These are phyloP conservation scores for Clitoria ternatea DNA, from an alignment of 306 rosid genomes.

Conservation along the genomic window DNA sequence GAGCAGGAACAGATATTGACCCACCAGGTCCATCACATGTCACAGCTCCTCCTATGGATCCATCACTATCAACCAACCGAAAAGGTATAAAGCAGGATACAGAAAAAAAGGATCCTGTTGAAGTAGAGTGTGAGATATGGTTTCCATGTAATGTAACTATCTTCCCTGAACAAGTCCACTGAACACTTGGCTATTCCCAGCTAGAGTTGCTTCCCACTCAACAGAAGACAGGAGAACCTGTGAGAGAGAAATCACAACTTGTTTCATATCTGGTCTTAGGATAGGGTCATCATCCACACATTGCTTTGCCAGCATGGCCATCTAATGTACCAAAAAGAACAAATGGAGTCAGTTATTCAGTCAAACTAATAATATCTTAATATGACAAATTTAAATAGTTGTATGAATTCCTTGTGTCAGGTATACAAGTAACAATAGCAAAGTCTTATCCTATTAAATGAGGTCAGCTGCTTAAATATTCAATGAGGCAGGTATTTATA, in stretches of 20 bases:
- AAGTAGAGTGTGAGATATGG: slow-evolving; percentile 7
- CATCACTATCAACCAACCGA: slow-evolving; percentile 3
- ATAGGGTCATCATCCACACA: slow-evolving; percentile 96
- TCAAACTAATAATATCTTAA: neutral
- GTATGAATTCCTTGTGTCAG: neutral
- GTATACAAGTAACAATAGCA: no score
- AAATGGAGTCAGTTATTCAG: neutral
- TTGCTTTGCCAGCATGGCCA: slow-evolving; percentile 87
- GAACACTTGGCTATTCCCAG: slow-evolving; percentile 97
- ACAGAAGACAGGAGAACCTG: slow-evolving; percentile 83
- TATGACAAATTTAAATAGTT: neutral
- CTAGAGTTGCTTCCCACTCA: slow-evolving; percentile 99
- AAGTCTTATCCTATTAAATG: no score
- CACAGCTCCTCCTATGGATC: slow-evolving; percentile 21
- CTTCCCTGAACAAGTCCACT: slow-evolving; percentile 99
- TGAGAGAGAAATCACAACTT: slow-evolving; percentile 81
- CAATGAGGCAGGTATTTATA: no score
- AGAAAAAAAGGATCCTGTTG: slow-evolving; percentile 7
- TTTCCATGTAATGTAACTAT: slow-evolving; percentile 39
- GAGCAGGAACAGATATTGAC: slow-evolving; percentile 9
- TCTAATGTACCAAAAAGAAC: slow-evolving; percentile 37
- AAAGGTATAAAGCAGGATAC: slow-evolving; percentile 5
- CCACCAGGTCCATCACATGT: slow-evolving; percentile 9
- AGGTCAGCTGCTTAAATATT: no score
- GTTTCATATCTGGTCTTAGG: slow-evolving; percentile 88